Base-by-base conservation (phyloP, 257 asterid genomes). In the Solanum pennellii region DNA sequence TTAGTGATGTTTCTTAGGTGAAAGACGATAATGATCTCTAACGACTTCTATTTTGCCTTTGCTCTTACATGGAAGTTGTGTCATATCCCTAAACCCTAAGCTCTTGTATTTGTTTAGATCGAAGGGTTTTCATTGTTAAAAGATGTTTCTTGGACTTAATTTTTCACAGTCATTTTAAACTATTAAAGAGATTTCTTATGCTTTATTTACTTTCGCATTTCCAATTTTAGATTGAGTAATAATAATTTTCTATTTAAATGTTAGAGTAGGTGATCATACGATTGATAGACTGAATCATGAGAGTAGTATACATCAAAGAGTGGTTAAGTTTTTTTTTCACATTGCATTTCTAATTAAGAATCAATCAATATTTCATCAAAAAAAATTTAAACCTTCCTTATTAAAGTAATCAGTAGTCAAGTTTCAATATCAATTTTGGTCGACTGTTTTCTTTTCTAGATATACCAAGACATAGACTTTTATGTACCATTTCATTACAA, bases 211-310 rank as follows among this genome's bases (percentile, higher is more conserved):
- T 52, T 52, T 52, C 11, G 2, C 0, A 52, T 52, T 18, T 52
- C 2, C 3, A 3, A 1, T 52, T 52, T 18, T 18, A 52, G 18
- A 2, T 52, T 1, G 7, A 52, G 11, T 18, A 52, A 52, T 52
- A 52, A 18, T 16, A 3, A 18, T 18, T 52, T 6, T 18, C 62
- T 52, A 3, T 3, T 0, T 52, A 52, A 6, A 0, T 52, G 0
- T 52, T 52, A 52, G 62, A 52, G n/a, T 52, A 52, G 62, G 10
- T 52, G 23, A 15, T 15, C 62, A 18, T 2, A 1, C 4, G 1
- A 52, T 18, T 15, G 8, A 9, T 52, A 11, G 2, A 52, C 23
- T 7, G 3, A 18, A 52, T 52, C n/a, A 23, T 18, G n/a, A 52
- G 11, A 52, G 7, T 52, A 52, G 62, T 52, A 52, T 52, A 52